Conservation (phyloP, 2,329 filamentous ascomycete species). For the Thielaviopsis ethacetica region DNA sequence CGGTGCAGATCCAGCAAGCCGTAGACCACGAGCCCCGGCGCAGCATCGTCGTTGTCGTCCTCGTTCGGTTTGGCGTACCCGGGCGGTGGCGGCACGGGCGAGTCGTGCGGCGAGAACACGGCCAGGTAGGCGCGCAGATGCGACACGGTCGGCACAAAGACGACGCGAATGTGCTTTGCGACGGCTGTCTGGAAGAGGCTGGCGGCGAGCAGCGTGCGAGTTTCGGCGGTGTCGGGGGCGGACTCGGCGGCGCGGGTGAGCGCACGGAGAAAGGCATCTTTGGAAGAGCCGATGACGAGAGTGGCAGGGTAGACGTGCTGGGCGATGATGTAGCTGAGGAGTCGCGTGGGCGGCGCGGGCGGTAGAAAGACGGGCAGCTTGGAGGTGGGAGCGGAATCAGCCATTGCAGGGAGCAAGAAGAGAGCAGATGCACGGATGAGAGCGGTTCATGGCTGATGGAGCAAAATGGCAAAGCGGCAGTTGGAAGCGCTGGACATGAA, state of each 20-base stretch:
- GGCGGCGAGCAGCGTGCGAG: constrained; percentile 33
- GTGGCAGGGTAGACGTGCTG: constrained; percentile 41
- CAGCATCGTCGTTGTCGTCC: constrained; percentile 9
- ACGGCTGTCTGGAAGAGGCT: constrained; percentile 54
- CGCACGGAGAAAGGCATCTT: constrained; percentile 45
- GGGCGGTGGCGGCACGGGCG: constrained; percentile 24
- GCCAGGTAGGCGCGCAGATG: constrained; percentile 64
- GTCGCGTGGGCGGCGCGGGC: constrained; percentile 37
- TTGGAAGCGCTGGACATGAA: not conserved
- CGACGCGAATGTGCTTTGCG: constrained; percentile 50
- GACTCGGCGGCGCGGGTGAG: constrained; percentile 31
- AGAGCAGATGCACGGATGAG: not conserved
- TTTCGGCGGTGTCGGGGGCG: constrained; percentile 11
- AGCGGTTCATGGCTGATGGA: not conserved
- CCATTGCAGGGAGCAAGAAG: not conserved
- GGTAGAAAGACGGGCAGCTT: constrained; percentile 28
- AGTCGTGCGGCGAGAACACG: constrained; percentile 27
- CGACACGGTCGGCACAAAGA: constrained; percentile 60
- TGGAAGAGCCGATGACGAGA: constrained; percentile 54
- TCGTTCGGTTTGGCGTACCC: constrained; percentile 11
- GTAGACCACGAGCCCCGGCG: constrained; percentile 42
- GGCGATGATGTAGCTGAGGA: constrained; percentile 49
- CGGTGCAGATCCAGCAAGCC: constrained; percentile 50
- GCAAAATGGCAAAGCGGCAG: not conserved
- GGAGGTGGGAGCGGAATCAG: not conserved